These are phyloP conservation scores for Auxenochlorella protothecoides DNA, from an alignment of 139 green algal genomes.

Conservation along the genomic window DNA sequence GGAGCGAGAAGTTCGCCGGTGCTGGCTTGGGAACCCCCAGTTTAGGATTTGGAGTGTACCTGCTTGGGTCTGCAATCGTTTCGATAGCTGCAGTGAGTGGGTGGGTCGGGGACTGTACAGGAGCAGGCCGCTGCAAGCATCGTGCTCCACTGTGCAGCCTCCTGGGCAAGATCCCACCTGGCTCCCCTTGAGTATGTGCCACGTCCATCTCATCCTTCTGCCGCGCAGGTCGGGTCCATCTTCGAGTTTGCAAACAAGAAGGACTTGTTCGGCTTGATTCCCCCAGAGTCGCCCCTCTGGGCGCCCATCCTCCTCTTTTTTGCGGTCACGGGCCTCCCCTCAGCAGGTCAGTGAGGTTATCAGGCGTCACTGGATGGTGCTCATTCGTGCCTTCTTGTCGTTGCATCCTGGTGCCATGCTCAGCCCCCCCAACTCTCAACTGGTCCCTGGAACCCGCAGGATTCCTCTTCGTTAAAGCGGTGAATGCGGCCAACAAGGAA, in stretches of 20 bases:
- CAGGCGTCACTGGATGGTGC: background rate
- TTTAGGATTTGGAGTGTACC: slow-evolving; percentile 48
- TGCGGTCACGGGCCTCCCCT: slow-evolving; percentile 65
- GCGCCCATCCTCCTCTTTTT: slow-evolving; percentile 66
- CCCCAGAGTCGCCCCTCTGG: slow-evolving; percentile 55
- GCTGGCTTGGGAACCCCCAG: too few species aligned
- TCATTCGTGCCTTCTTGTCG: too few species aligned
- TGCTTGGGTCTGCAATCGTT: slow-evolving; percentile 58
- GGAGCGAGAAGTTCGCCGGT: slow-evolving; percentile 32
- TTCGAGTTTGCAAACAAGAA: slow-evolving; percentile 51
- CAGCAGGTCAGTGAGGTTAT: slow-evolving; percentile 25
- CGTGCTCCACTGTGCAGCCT: too few species aligned
- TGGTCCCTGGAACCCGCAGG: slow-evolving; percentile 13
- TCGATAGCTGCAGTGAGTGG: slow-evolving; percentile 65
- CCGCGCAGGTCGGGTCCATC: slow-evolving; percentile 43
- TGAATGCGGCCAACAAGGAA: slow-evolving; percentile 59
- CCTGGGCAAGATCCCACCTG: background rate
- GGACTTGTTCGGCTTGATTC: slow-evolving; percentile 44
- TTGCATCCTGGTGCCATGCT: too few species aligned
- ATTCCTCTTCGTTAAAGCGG: slow-evolving; percentile 64
- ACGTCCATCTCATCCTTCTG: background rate
- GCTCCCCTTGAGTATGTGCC: too few species aligned
- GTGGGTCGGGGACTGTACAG: too few species aligned
- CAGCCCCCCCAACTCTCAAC: too few species aligned
- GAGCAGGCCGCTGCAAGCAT: too few species aligned